Percentiles rank a stretch among this genome's conserved stretches.
Evolutionary conservation across 495 filamentous ascomycete genomes (phyloP).

Genomic region (Penicillium verhagenii): DNA sequence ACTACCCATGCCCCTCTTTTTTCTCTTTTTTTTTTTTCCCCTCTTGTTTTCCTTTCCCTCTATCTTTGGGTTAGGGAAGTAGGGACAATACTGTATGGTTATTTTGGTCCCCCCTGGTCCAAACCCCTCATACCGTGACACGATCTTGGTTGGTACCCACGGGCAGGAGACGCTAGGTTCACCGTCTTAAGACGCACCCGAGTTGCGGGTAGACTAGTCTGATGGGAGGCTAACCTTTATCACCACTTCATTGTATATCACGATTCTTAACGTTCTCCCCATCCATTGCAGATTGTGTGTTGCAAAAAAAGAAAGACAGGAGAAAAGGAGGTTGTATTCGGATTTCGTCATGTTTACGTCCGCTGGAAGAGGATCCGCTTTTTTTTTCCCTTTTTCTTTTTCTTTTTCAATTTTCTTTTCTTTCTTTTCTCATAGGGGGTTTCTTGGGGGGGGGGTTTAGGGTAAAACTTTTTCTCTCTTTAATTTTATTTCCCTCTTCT

Average conservation of each 20-base stretch:
- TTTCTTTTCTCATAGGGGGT: no score
- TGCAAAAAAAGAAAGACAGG: background rate
- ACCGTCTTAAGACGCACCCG: slow-evolving; percentile 25
- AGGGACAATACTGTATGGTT: no score
- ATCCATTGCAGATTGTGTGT: no score
- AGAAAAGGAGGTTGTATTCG: background rate
- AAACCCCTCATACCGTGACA: slow-evolving; percentile 22
- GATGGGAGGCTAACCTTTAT: slow-evolving; percentile 34
- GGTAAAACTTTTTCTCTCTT: background rate
- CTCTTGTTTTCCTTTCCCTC: slow-evolving; percentile 7
- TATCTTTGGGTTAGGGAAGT: slow-evolving; percentile 16
- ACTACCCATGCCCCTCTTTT: slow-evolving; percentile 7
- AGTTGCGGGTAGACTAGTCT: slow-evolving; percentile 47
- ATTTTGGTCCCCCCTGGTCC: slow-evolving; percentile 18
- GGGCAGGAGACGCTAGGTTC: slow-evolving; percentile 41
- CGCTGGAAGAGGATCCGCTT: slow-evolving; percentile 16
- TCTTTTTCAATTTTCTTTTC: background rate
- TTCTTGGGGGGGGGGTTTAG: no score
- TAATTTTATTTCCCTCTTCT: background rate
- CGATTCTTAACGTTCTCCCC: no score
- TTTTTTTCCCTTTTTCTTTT: background rate
- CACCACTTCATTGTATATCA: slow-evolving; percentile 5
- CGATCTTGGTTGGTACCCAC: slow-evolving; percentile 40
- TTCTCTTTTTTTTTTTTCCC: background rate
- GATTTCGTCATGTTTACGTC: slow-evolving; percentile 11